These are phyloP conservation scores for Elsinoe australis DNA, from an alignment of 2,329 filamentous ascomycete genomes.

Conservation along the genomic window DNA sequence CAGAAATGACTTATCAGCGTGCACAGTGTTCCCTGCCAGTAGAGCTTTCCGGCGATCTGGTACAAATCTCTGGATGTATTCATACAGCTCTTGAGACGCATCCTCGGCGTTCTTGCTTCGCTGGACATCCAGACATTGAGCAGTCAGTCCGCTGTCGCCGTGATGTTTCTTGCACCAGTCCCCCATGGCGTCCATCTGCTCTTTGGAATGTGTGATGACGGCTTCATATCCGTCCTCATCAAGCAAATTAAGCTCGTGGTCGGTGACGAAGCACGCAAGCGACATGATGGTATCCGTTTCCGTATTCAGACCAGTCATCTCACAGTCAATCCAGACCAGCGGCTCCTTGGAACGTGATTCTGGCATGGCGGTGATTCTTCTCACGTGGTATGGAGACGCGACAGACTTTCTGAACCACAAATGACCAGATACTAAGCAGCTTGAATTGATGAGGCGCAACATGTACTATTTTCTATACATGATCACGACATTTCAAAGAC, in stretches of 20 bases:
- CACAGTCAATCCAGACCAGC: slow-evolving; percentile 80
- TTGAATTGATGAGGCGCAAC: too few relatives aligned
- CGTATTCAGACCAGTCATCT: slow-evolving; percentile 86
- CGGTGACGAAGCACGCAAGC: slow-evolving; percentile 86
- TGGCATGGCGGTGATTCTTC: slow-evolving; percentile 28
- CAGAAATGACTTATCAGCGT: slow-evolving; percentile 80
- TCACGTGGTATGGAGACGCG: neutral
- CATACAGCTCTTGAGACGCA: slow-evolving; percentile 65
- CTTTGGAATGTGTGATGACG: slow-evolving; percentile 64
- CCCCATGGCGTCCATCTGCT: slow-evolving; percentile 70
- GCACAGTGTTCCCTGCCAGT: slow-evolving; percentile 86
- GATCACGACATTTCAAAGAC: neutral
- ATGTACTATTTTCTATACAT: neutral
- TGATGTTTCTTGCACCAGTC: slow-evolving; percentile 84
- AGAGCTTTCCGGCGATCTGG: slow-evolving; percentile 60
- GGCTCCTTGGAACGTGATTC: slow-evolving; percentile 52
- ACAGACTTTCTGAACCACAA: too few relatives aligned
- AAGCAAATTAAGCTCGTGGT: slow-evolving; percentile 65
- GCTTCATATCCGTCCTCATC: slow-evolving; percentile 72
- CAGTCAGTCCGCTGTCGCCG: slow-evolving; percentile 69
- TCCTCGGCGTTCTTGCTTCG: slow-evolving; percentile 61
- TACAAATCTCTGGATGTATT: slow-evolving; percentile 67
- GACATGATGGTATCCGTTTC: slow-evolving; percentile 79
- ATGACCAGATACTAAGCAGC: too few relatives aligned
- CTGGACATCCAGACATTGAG: slow-evolving; percentile 63